A percentile compares a stretch with the other conserved stretches of the same genome.
phyloP scores from a whole-genome alignment of 148 eudicot species.

The Cornus florida region DNA sequence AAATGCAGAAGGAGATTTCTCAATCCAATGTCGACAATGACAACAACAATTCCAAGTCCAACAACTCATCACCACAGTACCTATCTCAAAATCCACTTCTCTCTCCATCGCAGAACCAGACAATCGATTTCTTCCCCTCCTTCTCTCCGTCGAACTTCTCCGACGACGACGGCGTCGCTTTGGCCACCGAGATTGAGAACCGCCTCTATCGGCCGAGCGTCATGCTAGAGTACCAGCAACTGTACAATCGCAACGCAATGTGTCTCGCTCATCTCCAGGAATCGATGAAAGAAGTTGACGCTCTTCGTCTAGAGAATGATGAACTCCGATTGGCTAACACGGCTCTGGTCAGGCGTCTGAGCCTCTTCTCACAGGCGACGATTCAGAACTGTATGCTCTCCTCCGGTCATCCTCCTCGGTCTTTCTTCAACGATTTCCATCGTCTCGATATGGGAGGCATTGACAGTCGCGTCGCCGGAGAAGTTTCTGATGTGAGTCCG shows the following conservation, averaged over 20 bases:
- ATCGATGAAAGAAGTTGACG: conserved; percentile 42
- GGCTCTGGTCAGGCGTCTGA: conserved; percentile 47
- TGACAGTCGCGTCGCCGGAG: conserved; percentile 2
- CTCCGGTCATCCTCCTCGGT: conserved; percentile 10
- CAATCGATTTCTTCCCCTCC: conserved; percentile 20
- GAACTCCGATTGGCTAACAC: conserved; percentile 51
- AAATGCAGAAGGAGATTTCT: conserved; percentile 18
- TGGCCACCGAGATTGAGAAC: conserved; percentile 21
- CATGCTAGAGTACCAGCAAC: conserved; percentile 66
- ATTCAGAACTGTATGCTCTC: conserved; percentile 31
- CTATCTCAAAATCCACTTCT: conserved; percentile 12
- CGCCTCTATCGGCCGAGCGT: conserved; percentile 48
- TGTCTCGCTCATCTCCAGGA: conserved; percentile 58
- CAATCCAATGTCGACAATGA: background rate
- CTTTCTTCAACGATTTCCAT: conserved; percentile 21
- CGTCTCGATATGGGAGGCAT: conserved; percentile 6
- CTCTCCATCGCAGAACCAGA: background rate
- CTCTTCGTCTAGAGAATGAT: conserved; percentile 61
- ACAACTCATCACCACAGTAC: conserved; percentile 8
- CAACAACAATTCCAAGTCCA: background rate
- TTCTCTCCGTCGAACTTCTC: conserved; percentile 42
- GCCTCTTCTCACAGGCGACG: conserved; percentile 30
- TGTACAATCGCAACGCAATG: conserved; percentile 53
- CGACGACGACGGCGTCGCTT: conserved; percentile 14
- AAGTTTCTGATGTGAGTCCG: conserved; percentile 30